phyloP scores from a whole-genome alignment of 371 early-diverging fungal species.

The Rhizomucor miehei region DNA sequence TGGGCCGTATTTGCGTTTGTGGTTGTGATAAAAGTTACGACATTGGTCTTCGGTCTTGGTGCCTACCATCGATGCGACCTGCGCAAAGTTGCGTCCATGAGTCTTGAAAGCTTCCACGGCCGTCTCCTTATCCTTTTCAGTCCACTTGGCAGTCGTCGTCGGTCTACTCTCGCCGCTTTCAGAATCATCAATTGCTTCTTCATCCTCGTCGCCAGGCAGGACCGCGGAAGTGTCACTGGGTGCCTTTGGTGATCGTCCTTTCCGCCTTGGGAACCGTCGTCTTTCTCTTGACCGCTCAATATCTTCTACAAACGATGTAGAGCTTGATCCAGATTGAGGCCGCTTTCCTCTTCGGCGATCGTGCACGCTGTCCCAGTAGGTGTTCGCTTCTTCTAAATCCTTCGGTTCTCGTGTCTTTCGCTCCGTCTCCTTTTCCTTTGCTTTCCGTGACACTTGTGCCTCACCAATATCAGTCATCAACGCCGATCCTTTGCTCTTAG shows the following conservation, averaged over 20 bases:
- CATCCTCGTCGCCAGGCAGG: slow-evolving; percentile 6
- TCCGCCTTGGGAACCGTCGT: slow-evolving; percentile 17
- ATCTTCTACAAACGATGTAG: not conserved
- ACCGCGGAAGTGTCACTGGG: not conserved
- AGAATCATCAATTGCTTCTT: slow-evolving; percentile 29
- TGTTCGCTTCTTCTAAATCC: slow-evolving; percentile 41
- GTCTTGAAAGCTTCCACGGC: slow-evolving; percentile 73
- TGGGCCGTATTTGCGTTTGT: slow-evolving; percentile 65
- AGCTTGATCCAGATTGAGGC: slow-evolving; percentile 5
- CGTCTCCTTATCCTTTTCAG: slow-evolving; percentile 67
- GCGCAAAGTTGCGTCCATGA: slow-evolving; percentile 73
- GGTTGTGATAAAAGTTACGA: slow-evolving; percentile 77
- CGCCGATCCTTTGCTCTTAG: slow-evolving; percentile 63
- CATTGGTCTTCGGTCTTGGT: slow-evolving; percentile 83
- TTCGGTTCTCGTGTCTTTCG: slow-evolving; percentile 37
- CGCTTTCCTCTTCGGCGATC: slow-evolving; percentile 27
- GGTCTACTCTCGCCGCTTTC: slow-evolving; percentile 17
- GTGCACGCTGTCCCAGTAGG: slow-evolving; percentile 37
- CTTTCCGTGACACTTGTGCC: slow-evolving; percentile 49
- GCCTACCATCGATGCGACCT: slow-evolving; percentile 66
- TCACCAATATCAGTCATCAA: slow-evolving; percentile 64
- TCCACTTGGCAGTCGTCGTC: slow-evolving; percentile 62
- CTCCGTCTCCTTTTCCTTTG: slow-evolving; percentile 48
- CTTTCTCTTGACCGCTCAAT: slow-evolving; percentile 10
- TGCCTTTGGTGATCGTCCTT: slow-evolving; percentile 29